Evolutionary conservation across 2,329 filamentous ascomycete species (phyloP), one percentile per base, ranked within the genome.

Genomic region (Scytalidium sp.): DNA sequence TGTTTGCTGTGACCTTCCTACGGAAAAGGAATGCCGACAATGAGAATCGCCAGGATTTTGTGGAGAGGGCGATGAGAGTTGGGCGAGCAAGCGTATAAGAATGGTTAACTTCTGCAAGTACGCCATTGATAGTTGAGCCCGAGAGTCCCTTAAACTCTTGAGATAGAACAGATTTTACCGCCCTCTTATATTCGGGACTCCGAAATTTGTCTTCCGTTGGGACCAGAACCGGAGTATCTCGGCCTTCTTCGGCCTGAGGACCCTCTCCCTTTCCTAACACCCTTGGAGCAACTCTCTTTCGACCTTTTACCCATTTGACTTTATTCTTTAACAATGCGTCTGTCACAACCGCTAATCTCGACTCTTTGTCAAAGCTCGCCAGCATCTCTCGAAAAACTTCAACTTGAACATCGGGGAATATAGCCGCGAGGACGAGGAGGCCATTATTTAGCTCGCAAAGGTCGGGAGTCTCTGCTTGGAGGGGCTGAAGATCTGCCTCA

Each of bases 311-410:
- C 76, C 84, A 89, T 45, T 80, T 78, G 47, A 80, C 78, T 29
- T 83, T 81, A 60, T 86, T 84, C 70, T 88, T 90, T 51, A 94
- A 74, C 51, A 94, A 72, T 45, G 84, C 80, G 63, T 94, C 88
- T 11, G 88, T 88, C 22, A 92, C 85, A 44, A 94, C 77, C 41
- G 88, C 85, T 20, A 93, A 70, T 56, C 88, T 76, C 54, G 88
- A 93, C 67, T 92, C 87, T 59, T 85, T 83, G 60, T 86, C 85
- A 63, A 92, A 87, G 61, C 76, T 87, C 36, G 77, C 71, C 44
- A 94, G 80, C 80, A 94, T 88, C 71, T 93, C 88, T 41, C 88
- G 81, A 63, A 94, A 90, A 17, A 92, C 88, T 58, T 92, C 87
- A 52, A 88, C 76, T 67, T 90, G 86, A n/a, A 92, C 75, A 67